Conservation (phyloP, 805 yeast genomes). For the Suhomyces sp. region DNA sequence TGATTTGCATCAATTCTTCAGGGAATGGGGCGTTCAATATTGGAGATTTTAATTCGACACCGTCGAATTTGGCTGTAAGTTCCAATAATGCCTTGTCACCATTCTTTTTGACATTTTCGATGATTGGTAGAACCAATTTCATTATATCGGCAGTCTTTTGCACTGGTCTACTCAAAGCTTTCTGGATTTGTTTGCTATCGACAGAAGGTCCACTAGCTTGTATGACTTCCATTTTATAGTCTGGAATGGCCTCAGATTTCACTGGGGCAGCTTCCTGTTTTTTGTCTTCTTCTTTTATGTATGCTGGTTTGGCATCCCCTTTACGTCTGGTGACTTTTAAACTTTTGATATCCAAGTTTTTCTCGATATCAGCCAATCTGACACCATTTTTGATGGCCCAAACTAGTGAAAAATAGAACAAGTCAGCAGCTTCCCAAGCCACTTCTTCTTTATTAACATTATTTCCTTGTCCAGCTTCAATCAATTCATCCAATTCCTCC, state of each 20-base stretch:
- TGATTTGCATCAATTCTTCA: constrained; percentile 65
- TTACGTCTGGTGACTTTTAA: constrained; percentile 86
- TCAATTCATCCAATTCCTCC: constrained; percentile 95
- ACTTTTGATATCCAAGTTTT: constrained; percentile 78
- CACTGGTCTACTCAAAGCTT: constrained; percentile 87
- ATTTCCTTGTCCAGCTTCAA: constrained; percentile 58
- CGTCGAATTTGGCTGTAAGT: constrained; percentile 87
- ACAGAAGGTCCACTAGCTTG: constrained; percentile 39
- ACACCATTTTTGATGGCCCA: constrained; percentile 72
- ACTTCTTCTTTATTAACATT: constrained; percentile 44
- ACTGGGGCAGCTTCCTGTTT: constrained; percentile 17
- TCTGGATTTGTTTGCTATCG: constrained; percentile 44
- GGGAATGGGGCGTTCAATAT: constrained; percentile 88
- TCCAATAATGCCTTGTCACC: constrained; percentile 92
- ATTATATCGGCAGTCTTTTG: constrained; percentile 91
- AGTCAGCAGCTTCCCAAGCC: constrained; percentile 97
- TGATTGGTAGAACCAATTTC: constrained; percentile 89
- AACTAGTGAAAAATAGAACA: constrained; percentile 56
- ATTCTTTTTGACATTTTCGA: constrained; percentile 66
- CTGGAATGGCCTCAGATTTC: constrained; percentile 17
- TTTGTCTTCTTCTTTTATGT: constrained; percentile 37
- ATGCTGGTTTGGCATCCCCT: constrained; percentile 93
- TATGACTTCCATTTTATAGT: constrained; percentile 53
- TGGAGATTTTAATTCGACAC: constrained; percentile 69
- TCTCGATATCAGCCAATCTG: constrained; percentile 74